These are phyloP conservation scores for Phyllosticta citriasiana DNA, from an alignment of 2,329 filamentous ascomycete genomes.

Conservation along the genomic window DNA sequence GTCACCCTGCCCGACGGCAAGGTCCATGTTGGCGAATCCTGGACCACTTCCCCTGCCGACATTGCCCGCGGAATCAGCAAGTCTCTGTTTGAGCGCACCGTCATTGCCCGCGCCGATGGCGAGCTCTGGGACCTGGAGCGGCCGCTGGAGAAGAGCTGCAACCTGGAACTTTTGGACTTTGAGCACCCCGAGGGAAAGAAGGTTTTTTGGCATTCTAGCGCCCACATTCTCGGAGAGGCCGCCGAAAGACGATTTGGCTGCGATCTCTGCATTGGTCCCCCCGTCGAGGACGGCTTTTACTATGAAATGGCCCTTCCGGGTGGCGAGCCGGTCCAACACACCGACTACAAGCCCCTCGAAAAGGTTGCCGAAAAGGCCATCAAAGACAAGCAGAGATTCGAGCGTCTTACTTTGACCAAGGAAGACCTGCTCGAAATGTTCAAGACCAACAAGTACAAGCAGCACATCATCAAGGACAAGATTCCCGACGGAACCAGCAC, in stretches of 20 bases:
- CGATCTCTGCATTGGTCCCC: constrained; percentile 86
- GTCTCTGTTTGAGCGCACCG: constrained; percentile 74
- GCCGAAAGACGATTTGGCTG: constrained; percentile 85
- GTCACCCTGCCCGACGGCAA: constrained; percentile 66
- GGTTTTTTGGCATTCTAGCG: constrained; percentile 96
- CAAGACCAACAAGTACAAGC: constrained; percentile 95
- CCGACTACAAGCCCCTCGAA: constrained; percentile 80
- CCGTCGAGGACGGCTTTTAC: constrained; percentile 87
- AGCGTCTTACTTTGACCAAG: constrained; percentile 81
- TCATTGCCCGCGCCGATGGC: constrained; percentile 77
- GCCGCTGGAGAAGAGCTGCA: constrained; percentile 79
- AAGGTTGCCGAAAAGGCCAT: constrained; percentile 71
- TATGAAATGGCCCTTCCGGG: constrained; percentile 87
- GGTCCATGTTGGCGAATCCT: constrained; percentile 65
- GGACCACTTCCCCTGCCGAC: constrained; percentile 79
- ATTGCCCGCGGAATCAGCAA: constrained; percentile 74
- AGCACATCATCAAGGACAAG: constrained; percentile 92
- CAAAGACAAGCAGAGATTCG: constrained; percentile 94
- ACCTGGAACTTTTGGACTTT: constrained; percentile 76
- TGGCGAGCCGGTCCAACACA: constrained; percentile 57
- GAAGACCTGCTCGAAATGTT: constrained; percentile 93
- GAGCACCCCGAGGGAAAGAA: constrained; percentile 68
- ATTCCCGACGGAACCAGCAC: constrained; percentile 80
- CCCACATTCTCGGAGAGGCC: constrained; percentile 92
- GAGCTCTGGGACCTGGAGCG: constrained; percentile 88